Evolutionary conservation across 2,329 filamentous ascomycete species (phyloP), one percentile per base, ranked within the genome.

Genomic region (Nemania bipapillata): DNA sequence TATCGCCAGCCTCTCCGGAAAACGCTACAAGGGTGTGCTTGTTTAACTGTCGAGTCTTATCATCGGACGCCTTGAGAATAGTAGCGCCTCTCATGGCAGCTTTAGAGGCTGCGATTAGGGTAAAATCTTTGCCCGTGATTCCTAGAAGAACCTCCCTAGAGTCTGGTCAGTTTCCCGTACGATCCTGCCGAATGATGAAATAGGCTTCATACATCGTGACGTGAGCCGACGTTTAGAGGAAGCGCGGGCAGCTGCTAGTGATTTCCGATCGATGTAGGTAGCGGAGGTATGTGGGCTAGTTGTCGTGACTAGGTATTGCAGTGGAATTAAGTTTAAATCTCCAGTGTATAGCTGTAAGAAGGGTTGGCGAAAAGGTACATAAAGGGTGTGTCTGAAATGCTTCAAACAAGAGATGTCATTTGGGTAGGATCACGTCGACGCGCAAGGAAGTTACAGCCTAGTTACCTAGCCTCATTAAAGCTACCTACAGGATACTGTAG

Each of bases 81-180:
- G 95, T 97, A 72, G 94, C 93, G 78, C 96, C 96, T 85, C 96
- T 91, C 94, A 98, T 98, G 77, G 94, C 93, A 80, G 96, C 96
- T 86, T 99, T 98, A 72, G 94, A 98, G 77, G 96, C 93, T 78
- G 94, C 96, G 81, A 99, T 90, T 87, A 99, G 90, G 85, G 94
- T 96, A 83, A 97, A 99, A 89, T 99, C 96, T 87, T 97, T 97
- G 86, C 96, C 96, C 69, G 95, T 97, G 82, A 99, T 97, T 79
- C 96, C 96, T 76, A 99, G 89, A 80, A 99, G 88, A 81, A 98
- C 93, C 90, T 99, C 96, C 96, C 94, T 98, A 69, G 30, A 35
- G 50, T 40, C 2, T 63, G 53, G 42, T 70, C 28, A 69, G 63
- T 56, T 28, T 32, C 12, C 40, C 22, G 32, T 7, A 30, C 3